A percentile compares a stretch with the other conserved stretches of the same genome.
These are phyloP conservation scores for Talaromyces sp. DNA, from an alignment of 2,329 filamentous ascomycete genomes.

Conservation along the genomic window DNA sequence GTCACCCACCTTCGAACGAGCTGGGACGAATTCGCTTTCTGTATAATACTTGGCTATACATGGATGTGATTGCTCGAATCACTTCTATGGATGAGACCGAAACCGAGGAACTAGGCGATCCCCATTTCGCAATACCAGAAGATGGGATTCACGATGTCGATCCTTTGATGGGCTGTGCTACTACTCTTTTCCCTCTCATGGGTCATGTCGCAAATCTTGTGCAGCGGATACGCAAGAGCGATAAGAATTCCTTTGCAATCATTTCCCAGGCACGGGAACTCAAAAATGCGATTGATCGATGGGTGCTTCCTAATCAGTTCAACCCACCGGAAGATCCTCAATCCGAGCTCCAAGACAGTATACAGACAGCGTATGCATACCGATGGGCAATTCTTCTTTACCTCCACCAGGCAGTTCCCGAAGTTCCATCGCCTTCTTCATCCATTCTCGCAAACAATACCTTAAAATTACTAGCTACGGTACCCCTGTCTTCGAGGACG, in stretches of 20 bases:
- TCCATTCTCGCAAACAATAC: conserved; percentile 60
- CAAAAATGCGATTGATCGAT: conserved; percentile 59
- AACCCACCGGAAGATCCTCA: conserved; percentile 62
- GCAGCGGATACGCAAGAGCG: conserved; percentile 56
- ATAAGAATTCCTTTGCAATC: conserved; percentile 58
- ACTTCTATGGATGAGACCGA: conserved; percentile 61
- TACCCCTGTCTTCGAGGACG: conserved; percentile 60
- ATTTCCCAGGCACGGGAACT: conserved; percentile 61
- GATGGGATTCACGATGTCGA: conserved; percentile 58
- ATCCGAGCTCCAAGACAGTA: conserved; percentile 60
- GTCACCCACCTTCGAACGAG: conserved; percentile 44
- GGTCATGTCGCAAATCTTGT: conserved; percentile 64
- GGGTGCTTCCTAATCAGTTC: conserved; percentile 58
- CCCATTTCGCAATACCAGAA: conserved; percentile 41
- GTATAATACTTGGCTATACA: conserved; percentile 70
- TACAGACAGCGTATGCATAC: conserved; percentile 65
- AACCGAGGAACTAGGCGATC: conserved; percentile 43
- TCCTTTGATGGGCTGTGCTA: conserved; percentile 67
- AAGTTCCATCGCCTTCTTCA: conserved; percentile 59
- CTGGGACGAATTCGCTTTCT: conserved; percentile 61
- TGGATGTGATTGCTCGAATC: conserved; percentile 68
- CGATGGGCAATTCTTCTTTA: conserved; percentile 65
- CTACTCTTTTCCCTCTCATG: conserved; percentile 65
- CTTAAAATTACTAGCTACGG: conserved; percentile 59
- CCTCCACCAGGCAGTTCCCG: conserved; percentile 65